Conservation (phyloP, 2,329 filamentous ascomycete genomes). For the Colletotrichum sp. region DNA sequence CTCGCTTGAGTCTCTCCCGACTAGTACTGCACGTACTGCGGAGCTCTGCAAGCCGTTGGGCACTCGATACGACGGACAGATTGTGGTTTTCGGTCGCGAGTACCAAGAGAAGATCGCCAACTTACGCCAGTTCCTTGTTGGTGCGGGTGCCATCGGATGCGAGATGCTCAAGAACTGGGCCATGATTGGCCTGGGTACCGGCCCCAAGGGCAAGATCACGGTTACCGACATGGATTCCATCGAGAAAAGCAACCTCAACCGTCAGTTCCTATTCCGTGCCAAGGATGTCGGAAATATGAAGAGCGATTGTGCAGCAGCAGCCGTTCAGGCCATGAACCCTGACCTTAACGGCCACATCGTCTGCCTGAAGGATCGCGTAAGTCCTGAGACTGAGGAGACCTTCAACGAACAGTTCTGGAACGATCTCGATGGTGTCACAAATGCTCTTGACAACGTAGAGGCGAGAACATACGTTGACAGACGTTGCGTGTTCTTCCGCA, state of each 20-base stretch:
- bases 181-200: conserved; percentile 93
- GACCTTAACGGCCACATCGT: conserved; percentile 87
- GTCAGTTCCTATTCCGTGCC: conserved; percentile 93
- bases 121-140: conserved; percentile 90
- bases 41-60: conserved; percentile 87
- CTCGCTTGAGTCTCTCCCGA: conserved; percentile 92
- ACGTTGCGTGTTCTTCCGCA: conserved; percentile 97
- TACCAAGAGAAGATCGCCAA: conserved; percentile 95
- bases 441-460: conserved; percentile 96
- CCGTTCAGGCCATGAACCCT: conserved; percentile 95
- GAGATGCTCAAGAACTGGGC: conserved; percentile 99
- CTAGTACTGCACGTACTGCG: conserved; percentile 75
- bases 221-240: conserved; percentile 99
- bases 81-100: conserved; percentile 92
- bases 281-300: conserved; percentile 96
- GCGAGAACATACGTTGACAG: conserved; percentile 96
- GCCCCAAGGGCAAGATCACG: conserved; percentile 85
- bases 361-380: conserved; percentile 87
- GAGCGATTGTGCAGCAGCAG: conserved; percentile 90
- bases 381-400: conserved; percentile 87
- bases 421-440: conserved; percentile 87
- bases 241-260: conserved; percentile 97
- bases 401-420: conserved; percentile 97
- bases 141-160: conserved; percentile 95
- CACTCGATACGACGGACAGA: conserved; percentile 93